Evolutionary conservation across 805 yeast genomes (phyloP), one percentile per base, ranked within the genome.

Genomic region (Vanderwaltozyma polyspora): DNA sequence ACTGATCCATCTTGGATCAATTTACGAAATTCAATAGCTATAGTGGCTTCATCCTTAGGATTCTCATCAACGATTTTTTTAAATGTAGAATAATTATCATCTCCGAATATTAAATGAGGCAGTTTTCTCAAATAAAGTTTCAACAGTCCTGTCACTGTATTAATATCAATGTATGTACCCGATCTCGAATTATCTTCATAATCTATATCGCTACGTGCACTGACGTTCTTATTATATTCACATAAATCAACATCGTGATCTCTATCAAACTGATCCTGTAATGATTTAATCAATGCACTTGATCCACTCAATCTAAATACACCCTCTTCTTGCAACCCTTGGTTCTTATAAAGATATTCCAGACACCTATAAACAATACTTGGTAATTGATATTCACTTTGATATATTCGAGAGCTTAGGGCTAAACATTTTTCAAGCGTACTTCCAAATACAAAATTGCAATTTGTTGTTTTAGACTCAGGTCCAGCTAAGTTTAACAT

Each of bases 301-400:
- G 94, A 83, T 4, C 96, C 96, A 57, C 87, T 82, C 38, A 86
- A 63, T 41, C 98, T 67, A 63, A 91, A 91, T 3, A 89, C 71
- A 11, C 98, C 98, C 49, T 86, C 95, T 55, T 83, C 91, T 41
- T 72, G 71, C 14, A 78, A 65, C 0, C 94, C 94, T 16, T 77
- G 74, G 19, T 77, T 70, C 26, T 65, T 67, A 31, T 68, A 67
- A 33, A 89, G 64, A 44, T 68, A 82, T 37, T 74, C 79, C 24
- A 87, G 50, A 49, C 95, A 85, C 40, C 94, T 62, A 46, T 62
- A 80, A n/a, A 84, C 72, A 5, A 89, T 76, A 28, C 85, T 74
- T 1, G 98, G 96, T 15, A 63, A 57, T 7, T 53, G 54, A 22
- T 47, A 68, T 42, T 22, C 58, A 54, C 53, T 49, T 32, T 53